Evolutionary conservation across 345 rosid genomes (phyloP), one percentile per base, ranked within the genome.

Genomic region (Camelina neglecta): DNA sequence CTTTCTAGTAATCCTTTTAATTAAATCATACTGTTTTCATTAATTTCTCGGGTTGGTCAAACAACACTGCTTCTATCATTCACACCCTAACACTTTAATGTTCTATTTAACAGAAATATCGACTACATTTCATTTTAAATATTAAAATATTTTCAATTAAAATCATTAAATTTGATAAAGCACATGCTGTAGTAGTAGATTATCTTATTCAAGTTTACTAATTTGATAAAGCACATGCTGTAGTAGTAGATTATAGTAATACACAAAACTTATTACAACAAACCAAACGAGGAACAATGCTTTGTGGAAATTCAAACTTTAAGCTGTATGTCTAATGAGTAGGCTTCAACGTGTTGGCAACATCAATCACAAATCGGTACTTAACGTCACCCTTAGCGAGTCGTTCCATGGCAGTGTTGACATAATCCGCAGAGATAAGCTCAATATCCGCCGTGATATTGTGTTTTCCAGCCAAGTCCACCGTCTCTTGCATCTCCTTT

Each of bases 401-500:
- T 1, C 90, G 69, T 42, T 85, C 83, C 82, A 88, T 33, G 7
- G 87, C 93, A 1, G 81, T 85, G 71, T 86, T 88, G 42, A 88
- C 84, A 63, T 83, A 83, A 6, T 83, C 86, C 12, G 74, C 64
- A 0, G 88, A 60, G 8, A 88, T 82, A 7, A 85, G 80, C 80
- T 88, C 93, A 53, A 88, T 75, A 8, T 88, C 86, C 5, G 93
- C 81, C 5, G 64, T 67, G 41, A 88, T 63, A 33, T 73, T 62
- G 65, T 88, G 86, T 45, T 82, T 74, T 2, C 84, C 90, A 2
- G 89, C 87, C 54, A 88, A 68, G 51, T 88, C 75, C 1, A 86
- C 3, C 90, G 82, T 86, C 68, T 86, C 90, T 60, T 84, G 88
- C n/a, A 86, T 86, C 75, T 88, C 92, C 20, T 82, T 77, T 74